These are phyloP conservation scores for Scheffersomyces ergatensis DNA, from an alignment of 805 yeast genomes.

Conservation along the genomic window DNA sequence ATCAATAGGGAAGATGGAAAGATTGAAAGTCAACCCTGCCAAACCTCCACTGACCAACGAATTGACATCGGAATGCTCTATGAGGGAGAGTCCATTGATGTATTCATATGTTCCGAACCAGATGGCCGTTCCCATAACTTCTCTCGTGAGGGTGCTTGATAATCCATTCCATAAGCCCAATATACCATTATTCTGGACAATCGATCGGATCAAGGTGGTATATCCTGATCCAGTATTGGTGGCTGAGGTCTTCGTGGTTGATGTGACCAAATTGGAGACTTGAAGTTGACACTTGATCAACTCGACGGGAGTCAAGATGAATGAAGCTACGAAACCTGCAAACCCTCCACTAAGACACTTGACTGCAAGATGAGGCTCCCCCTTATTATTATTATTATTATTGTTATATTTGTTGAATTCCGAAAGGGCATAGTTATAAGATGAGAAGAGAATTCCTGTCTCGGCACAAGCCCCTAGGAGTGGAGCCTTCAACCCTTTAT, in stretches of 20 bases:
- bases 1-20: conserved; percentile 83
- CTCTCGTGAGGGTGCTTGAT: conserved; percentile 75
- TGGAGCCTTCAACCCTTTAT: conserved; percentile 78
- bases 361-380: conserved; percentile 34
- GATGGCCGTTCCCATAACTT: conserved; percentile 84
- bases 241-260: conserved; percentile 21
- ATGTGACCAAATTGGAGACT: conserved; percentile 44
- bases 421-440: conserved; percentile 43
- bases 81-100: conserved; percentile 25
- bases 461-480: conserved; percentile 88
- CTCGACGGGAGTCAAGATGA: conserved; percentile 89
- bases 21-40: conserved; percentile 82
- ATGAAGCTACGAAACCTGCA: conserved; percentile 80
- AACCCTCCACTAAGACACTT: conserved; percentile 72
- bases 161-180: conserved; percentile 87
- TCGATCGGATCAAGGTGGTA: conserved; percentile 28
- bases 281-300: conserved; percentile 85
- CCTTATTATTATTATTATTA: conserved; percentile 10
- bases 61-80: conserved; percentile 46
- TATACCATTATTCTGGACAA: conserved; percentile 54
- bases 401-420: conserved; percentile 43
- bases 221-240: conserved; percentile 7
- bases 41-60: conserved; percentile 74
- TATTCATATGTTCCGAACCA: conserved; percentile 92
- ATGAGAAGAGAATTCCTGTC: conserved; percentile 73